A percentile compares a stretch with the other conserved stretches of the same genome.
phyloP scores from a whole-genome alignment of 2,329 filamentous ascomycete species.

The Colletotrichum theobromicola region DNA sequence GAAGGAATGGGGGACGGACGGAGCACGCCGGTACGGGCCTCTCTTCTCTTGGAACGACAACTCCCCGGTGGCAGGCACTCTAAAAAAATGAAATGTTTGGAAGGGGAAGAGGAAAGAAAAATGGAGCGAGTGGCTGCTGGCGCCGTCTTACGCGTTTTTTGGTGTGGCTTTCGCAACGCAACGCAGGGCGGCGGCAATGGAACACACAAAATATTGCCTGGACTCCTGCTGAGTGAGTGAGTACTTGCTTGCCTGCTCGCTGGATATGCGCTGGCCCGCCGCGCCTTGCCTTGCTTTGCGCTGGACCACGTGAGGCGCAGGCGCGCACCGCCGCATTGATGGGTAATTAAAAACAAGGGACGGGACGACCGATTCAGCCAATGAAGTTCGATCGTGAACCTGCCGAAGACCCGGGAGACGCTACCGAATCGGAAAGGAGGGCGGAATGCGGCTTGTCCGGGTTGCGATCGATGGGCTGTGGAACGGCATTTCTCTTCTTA shows the following conservation, averaged over 20 bases:
- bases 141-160: background rate
- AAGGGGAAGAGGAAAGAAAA: background rate
- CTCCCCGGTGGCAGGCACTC: background rate
- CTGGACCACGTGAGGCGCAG: slow-evolving; percentile 1
- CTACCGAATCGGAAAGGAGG: background rate
- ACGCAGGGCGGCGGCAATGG: background rate
- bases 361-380: background rate
- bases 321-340: slow-evolving; percentile 1
- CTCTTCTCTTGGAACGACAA: background rate
- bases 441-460: background rate
- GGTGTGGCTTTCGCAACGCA: background rate
- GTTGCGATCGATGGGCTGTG: background rate
- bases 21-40: background rate
- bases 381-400: background rate
- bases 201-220: background rate
- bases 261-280: background rate
- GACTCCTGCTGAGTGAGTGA: background rate
- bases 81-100: background rate
- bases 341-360: background rate
- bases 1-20: background rate
- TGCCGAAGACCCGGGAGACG: background rate
- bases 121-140: background rate
- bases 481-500: background rate
- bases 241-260: background rate
- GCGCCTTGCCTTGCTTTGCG: background rate